Conservation (phyloP, 169 alveolate species). For the Cryptosporidium andersoni region DNA sequence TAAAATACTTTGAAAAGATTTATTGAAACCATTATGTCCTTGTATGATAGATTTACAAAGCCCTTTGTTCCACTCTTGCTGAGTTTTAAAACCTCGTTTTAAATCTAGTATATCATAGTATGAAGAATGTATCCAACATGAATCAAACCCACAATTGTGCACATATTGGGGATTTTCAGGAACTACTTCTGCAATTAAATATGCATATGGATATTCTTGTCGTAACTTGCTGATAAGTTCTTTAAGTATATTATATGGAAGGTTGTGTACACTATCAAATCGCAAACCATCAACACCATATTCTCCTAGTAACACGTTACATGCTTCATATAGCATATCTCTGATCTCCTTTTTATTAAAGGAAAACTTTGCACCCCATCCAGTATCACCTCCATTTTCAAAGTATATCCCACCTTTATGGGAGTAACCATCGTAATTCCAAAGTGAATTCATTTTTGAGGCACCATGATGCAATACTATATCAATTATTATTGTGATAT, state of each 20-base stretch:
- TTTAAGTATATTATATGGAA: conserved; percentile 53
- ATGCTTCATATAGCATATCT: conserved; percentile 72
- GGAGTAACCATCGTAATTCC: conserved; percentile 76
- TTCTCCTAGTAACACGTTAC: conserved; percentile 69
- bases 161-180: conserved; percentile 74
- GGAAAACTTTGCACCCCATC: conserved; percentile 77
- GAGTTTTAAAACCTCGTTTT: conserved; percentile 32
- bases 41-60: conserved; percentile 36
- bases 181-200: conserved; percentile 74
- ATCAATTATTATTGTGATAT: conserved; percentile 59
- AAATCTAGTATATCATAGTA: conserved; percentile 72
- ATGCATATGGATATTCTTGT: conserved; percentile 45
- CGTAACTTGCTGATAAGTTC: conserved; percentile 21
- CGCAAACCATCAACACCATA: conserved; percentile 76
- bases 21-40: conserved; percentile 71
- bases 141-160: conserved; percentile 71
- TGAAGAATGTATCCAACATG: conserved; percentile 76
- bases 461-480: conserved; percentile 75
- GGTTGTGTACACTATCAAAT: conserved; percentile 74
- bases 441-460: conserved; percentile 72
- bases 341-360: conserved; percentile 73
- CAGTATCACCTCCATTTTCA: conserved; percentile 77
- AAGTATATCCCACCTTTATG: conserved; percentile 76
- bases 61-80: conserved; percentile 48
- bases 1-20: conserved; percentile 69